Evolutionary conservation across 1,284 basidiomycete genomes (phyloP).

Genomic region (Irpex sp.): DNA sequence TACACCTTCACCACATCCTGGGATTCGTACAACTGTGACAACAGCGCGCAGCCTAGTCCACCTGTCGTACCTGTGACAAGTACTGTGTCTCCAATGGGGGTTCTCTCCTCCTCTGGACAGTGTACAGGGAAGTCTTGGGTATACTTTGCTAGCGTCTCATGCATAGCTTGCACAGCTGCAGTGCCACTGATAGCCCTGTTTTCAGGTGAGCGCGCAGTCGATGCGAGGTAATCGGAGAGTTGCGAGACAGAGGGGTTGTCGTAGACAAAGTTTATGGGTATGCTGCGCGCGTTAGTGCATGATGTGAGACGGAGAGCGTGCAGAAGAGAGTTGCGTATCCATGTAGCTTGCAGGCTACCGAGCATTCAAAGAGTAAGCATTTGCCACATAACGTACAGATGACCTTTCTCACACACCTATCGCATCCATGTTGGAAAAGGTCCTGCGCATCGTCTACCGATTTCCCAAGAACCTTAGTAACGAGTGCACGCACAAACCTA

Average conservation of each 20-base stretch:
- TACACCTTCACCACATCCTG: slow-evolving; percentile 16
- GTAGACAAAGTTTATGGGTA: slow-evolving; percentile 27
- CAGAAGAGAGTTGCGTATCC: slow-evolving; percentile 29
- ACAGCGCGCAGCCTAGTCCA: slow-evolving; percentile 16
- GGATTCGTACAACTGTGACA: slow-evolving; percentile 10
- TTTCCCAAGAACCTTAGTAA: slow-evolving; percentile 20
- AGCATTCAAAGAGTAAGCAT: background rate
- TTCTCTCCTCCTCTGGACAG: background rate
- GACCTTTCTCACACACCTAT: slow-evolving; percentile 28
- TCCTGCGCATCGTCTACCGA: slow-evolving; percentile 27
- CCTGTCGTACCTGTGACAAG: slow-evolving; percentile 26
- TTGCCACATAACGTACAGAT: background rate
- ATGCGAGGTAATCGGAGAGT: slow-evolving; percentile 17
- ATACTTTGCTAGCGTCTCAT: slow-evolving; percentile 10
- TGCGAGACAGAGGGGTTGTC: slow-evolving; percentile 21
- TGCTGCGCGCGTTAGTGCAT: slow-evolving; percentile 1
- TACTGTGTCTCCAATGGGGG: slow-evolving; percentile 18
- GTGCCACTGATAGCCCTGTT: background rate
- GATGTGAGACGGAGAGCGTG: slow-evolving; percentile 20
- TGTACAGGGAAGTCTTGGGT: slow-evolving; percentile 4
- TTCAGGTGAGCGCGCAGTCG: background rate
- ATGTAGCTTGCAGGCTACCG: slow-evolving; percentile 18
- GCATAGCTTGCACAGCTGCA: slow-evolving; percentile 12
- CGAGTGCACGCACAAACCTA: slow-evolving; percentile 23
- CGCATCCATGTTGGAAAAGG: slow-evolving; percentile 35